These are phyloP conservation scores for Metschnikowia dekortorum DNA, from an alignment of 805 yeast species.

Conservation along the genomic window DNA sequence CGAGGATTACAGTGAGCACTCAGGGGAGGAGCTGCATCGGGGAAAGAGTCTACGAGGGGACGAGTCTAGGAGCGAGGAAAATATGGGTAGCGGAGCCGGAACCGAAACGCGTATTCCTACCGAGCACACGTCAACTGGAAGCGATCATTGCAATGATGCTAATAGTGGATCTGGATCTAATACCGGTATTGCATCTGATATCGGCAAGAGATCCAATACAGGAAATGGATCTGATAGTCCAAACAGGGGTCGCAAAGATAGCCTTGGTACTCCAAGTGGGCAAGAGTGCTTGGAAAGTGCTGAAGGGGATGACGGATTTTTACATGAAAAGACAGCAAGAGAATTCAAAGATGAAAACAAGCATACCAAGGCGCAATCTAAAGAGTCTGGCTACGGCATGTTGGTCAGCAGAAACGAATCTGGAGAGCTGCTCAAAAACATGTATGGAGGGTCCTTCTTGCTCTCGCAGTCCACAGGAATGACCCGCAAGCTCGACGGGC, in stretches of 20 bases:
- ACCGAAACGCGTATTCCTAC: too few relatives aligned
- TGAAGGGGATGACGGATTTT: neutral
- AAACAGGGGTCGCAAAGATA: neutral
- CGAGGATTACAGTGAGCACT: conserved; percentile 30
- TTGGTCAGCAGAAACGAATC: conserved; percentile 27
- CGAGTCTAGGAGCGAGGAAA: neutral
- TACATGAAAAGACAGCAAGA: neutral
- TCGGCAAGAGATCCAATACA: too few relatives aligned
- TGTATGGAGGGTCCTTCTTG: conserved; percentile 41
- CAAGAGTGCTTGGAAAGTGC: neutral
- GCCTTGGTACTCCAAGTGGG: too few relatives aligned
- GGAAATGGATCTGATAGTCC: neutral
- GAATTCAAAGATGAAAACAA: neutral
- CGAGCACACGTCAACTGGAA: too few relatives aligned
- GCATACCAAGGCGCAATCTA: neutral
- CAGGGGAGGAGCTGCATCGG: conserved; percentile 9
- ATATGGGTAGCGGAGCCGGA: neutral
- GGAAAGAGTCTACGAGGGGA: neutral
- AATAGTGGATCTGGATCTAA: neutral
- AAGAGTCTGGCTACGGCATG: conserved; percentile 1
- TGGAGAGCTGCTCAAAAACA: conserved; percentile 21
- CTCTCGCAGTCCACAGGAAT: conserved; percentile 42
- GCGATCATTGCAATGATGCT: too few relatives aligned
- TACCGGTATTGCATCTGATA: too few relatives aligned
- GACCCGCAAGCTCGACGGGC: conserved; percentile 26